Evolutionary conservation across 176 grass and related monocot genomes (phyloP), one percentile per base, ranked within the genome.

Genomic region (Zoysia japonica): DNA sequence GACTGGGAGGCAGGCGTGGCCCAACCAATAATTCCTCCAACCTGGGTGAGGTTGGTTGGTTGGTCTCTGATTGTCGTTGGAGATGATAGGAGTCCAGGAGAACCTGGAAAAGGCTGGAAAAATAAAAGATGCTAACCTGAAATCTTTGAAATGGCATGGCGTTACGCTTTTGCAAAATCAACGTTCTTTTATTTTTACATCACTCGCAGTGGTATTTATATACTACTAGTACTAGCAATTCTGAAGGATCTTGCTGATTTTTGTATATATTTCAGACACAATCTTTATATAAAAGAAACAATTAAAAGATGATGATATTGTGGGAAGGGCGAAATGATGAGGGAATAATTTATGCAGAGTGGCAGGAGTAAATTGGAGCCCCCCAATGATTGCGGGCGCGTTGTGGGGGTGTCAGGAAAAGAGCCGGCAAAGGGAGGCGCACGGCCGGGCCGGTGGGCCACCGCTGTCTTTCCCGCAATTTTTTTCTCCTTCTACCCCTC

Each of bases 371-470:
- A 48, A 67, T 61, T 46, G 70, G 4, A 65, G 78, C 5, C 47
- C 53, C 78, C 78, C 82, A 68, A 85, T 85, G 83, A 89, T 82
- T 89, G 78, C 78, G 78, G 83, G 60, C 72, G 73, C 37, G 45
- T 44, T 61, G 87, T 61, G 87, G 72, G 55, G 74, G 47, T 86
- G 88, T 82, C 78, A 12, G 83, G 16, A 42, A 82, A 89, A 89
- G 68, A 47, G 53, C 74, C 88, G 82, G 77, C 87, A 88, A 80
- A 80, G 77, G 65, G 9, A 88, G 87, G 41, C 87, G 82, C 87
- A 88, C 82, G 87, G 87, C 82, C 82, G 82, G 82, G 47, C 47
- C 77, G 40, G 55, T 88, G 87, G 87, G 82, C 77, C 87, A 68
- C 0, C 41, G 68, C 28, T 85, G 83, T 85, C 79, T 19, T 2